phyloP scores from a whole-genome alignment of 768 basidiomycete species.

The Lyophyllum atratum region DNA sequence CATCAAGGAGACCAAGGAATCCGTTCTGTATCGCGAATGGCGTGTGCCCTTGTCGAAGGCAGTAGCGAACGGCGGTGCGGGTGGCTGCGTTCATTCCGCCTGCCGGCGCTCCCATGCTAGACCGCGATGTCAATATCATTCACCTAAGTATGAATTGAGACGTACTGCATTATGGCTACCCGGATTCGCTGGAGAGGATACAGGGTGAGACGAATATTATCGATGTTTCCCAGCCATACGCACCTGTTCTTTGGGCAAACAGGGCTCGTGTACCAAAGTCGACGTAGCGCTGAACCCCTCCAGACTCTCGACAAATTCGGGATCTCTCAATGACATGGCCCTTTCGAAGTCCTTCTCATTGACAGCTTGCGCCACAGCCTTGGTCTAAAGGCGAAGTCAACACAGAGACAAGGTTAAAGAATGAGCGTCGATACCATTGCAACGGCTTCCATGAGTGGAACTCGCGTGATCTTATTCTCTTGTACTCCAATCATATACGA shows the following conservation, averaged over 20 bases:
- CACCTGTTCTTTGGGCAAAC: conserved; percentile 55
- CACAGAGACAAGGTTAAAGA: conserved; percentile 7
- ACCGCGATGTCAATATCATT: background rate
- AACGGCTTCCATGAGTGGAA: conserved; percentile 93
- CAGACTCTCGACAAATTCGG: conserved; percentile 87
- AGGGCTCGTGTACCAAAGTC: conserved; percentile 51
- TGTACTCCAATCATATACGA: conserved; percentile 97
- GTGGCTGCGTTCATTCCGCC: conserved; percentile 99
- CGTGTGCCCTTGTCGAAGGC: conserved; percentile 87
- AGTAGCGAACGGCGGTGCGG: conserved; percentile 91
- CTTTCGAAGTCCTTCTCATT: conserved; percentile 79
- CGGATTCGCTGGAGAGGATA: conserved; percentile 61
- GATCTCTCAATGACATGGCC: conserved; percentile 87
- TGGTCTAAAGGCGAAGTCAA: conserved; percentile 55
- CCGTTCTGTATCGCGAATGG: conserved; percentile 95
- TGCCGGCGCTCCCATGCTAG: conserved; percentile 92
- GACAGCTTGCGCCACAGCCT: conserved; percentile 82
- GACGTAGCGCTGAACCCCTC: conserved; percentile 85
- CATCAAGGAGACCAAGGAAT: conserved; percentile 92
- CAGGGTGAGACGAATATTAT: conserved; percentile 6
- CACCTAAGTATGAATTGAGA: background rate
- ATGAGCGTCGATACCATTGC: conserved; percentile 55
- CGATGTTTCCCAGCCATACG: conserved; percentile 2
- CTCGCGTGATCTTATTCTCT: conserved; percentile 93
- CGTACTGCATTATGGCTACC: conserved; percentile 84